Evolutionary conservation across 225 moss, liverwort and hornwort genomes (phyloP), one percentile per base, ranked within the genome.

Genomic region (Pseudisothecium myosuroides): DNA sequence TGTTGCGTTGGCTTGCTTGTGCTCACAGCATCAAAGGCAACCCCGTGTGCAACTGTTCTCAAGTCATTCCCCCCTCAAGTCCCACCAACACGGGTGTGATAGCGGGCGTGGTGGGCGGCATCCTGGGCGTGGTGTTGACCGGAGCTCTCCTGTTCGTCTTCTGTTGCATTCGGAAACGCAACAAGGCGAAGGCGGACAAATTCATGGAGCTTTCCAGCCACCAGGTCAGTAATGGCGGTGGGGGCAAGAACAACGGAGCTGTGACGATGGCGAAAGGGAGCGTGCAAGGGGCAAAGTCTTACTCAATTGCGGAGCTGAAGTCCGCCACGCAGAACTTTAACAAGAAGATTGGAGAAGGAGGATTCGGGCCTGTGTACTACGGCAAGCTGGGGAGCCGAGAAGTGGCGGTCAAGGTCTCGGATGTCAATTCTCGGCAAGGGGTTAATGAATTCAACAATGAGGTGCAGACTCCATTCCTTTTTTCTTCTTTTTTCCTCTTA

Each of bases 241-340:
- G 73, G 17, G 73, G 9, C 3, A 45, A 1, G 29, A 47, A 73
- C 28, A 73, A 45, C 17, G 45, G 11, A 73, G 17, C 29, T 73
- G 10, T 28, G 29, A 9, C 74, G 6, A 73, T 29, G 74, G 74
- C 75, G 20, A 75, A 19, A 0, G 64, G 69, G 10, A 62, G 76
- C 54, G 47, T 22, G 32, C 90, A 90, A 76, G 90, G 88, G 11
- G 93, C 92, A 8, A 90, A 88, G 63, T 13, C 69, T 11, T 94
- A 87, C 45, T 66, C 90, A 10, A 50, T 89, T 20, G 36, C 83
- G 11, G 93, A 93, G 81, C 7, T 93, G 14, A 78, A 23, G 19
- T 45, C 72, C 1, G 93, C 90, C 41, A 93, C 93, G 12, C 55
- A 90, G n/a, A 82, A 94, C 63, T 94, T 89, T 62, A 91, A 43